phyloP scores from a whole-genome alignment of 371 early-diverging fungal species.

The Mortierella sp. region DNA sequence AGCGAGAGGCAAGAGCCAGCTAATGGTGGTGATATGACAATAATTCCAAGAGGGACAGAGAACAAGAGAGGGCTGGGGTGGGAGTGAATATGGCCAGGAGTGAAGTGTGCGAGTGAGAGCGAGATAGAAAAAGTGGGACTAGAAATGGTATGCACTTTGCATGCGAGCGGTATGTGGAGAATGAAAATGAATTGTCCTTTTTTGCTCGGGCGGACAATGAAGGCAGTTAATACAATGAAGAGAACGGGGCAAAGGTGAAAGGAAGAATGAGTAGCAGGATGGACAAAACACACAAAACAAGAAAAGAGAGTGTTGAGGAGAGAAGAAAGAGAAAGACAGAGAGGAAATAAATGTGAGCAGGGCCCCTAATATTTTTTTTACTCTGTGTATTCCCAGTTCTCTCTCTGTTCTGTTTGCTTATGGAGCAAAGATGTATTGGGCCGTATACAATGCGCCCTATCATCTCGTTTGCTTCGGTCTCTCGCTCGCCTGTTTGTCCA shows the following conservation, averaged over 20 bases:
- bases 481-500: too few relatives aligned
- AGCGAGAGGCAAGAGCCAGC: too few relatives aligned
- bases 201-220: background rate
- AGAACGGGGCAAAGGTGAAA: background rate
- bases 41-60: background rate
- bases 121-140: background rate
- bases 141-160: background rate
- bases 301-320: background rate
- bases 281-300: too few relatives aligned
- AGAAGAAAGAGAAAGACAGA: background rate
- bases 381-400: too few relatives aligned
- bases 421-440: too few relatives aligned
- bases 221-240: background rate
- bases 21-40: background rate
- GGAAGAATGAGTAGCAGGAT: too few relatives aligned
- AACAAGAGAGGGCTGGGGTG: background rate
- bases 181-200: background rate
- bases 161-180: slow-evolving; percentile 2
- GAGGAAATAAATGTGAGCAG: too few relatives aligned
- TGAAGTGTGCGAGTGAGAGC: background rate
- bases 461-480: too few relatives aligned
- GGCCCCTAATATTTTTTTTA: too few relatives aligned
- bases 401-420: too few relatives aligned
- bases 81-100: background rate
- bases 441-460: too few relatives aligned